Evolutionary conservation across 352 stramenopile species (phyloP), one percentile per base, ranked within the genome.

Genomic region (Phytophthora tubulina): DNA sequence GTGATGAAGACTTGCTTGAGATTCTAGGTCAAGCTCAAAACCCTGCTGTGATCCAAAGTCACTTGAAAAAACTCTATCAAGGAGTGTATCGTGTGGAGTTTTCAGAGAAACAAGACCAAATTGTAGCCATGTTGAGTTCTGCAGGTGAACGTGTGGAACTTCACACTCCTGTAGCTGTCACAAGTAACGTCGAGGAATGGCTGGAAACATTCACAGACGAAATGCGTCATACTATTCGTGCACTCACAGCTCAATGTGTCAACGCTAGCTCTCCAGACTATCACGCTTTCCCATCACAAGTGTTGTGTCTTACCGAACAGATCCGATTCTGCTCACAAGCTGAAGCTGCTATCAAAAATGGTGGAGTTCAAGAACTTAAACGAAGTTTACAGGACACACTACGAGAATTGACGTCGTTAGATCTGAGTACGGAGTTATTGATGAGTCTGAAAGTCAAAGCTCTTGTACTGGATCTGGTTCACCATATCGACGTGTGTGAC

Each of bases 11-110:
- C 61, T 54, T 99, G 53, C 81, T 99, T 6, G 96, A 99, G 64
- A 98, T 99, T 58, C 82, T 99, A 21, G 96, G 96, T 0, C 95
- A 99, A 63, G 87, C 90, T 27, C 88, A 97, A 63, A 98, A 99
- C 67, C 93, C 95, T 0, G 76, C 79, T 0, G 93, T 98, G 60
- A 98, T 99, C 54, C 96, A 99, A 70, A 94, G 80, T 50, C 96
- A 99, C 70, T 72, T 99, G 2, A 98, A 98, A 75, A 99, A 99
- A 64, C 86, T 99, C 5, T 99, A 98, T 65, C 95, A 99, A 72
- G 96, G 96, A 14, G 92, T 99, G 21, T 85, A 97, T 58, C 81
- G 83, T 6, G 95, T 99, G 27, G 91, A 93, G 46, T 98, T 99
- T 67, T 95, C 91, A 9, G 78, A 92, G 7, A 68, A 88, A 1